Evolutionary conservation across 2,329 filamentous ascomycete genomes (phyloP).

Genomic region (Fusarium neocosmosporiellum): DNA sequence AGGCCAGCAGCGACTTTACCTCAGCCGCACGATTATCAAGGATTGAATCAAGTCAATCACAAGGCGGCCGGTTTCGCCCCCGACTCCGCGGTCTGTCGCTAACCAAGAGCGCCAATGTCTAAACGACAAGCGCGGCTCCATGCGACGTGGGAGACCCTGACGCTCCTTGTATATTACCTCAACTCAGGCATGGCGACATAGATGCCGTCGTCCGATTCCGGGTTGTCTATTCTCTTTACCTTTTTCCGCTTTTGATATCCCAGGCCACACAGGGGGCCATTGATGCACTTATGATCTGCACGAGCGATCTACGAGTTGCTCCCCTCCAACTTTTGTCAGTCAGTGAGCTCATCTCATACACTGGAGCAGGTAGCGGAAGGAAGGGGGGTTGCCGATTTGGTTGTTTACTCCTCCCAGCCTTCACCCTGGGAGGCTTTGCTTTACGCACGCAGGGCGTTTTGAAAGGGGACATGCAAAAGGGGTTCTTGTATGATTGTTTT

Average conservation of each 20-base stretch:
- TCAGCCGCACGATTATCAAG: constrained; percentile 86
- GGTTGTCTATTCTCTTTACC: constrained; percentile 17
- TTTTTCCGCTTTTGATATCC: constrained; percentile 53
- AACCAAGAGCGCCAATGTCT: constrained; percentile 54
- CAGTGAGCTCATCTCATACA: constrained; percentile 20
- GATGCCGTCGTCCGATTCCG: constrained; percentile 37
- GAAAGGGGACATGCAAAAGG: constrained; percentile 44
- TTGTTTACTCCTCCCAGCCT: constrained; percentile 28
- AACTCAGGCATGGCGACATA: constrained; percentile 32
- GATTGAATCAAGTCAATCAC: constrained; percentile 79
- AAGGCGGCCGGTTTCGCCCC: constrained; percentile 48
- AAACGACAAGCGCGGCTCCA: constrained; percentile 26
- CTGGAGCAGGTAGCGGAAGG: constrained; percentile 32
- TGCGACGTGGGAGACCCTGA: constrained; percentile 29
- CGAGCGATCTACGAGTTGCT: constrained; percentile 59
- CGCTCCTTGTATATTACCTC: constrained; percentile 46
- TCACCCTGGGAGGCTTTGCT: constrained; percentile 39
- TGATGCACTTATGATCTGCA: constrained; percentile 60
- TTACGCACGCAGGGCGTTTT: constrained; percentile 51
- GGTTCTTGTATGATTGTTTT: constrained; percentile 41
- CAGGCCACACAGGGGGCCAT: constrained; percentile 45
- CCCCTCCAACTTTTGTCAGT: constrained; percentile 33
- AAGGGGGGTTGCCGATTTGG: constrained; percentile 32
- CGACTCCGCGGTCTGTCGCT: constrained; percentile 58
- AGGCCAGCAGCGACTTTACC: constrained; percentile 90